Evolutionary conservation across 2,329 filamentous ascomycete species (phyloP).

Genomic region (Fusarium sp.): DNA sequence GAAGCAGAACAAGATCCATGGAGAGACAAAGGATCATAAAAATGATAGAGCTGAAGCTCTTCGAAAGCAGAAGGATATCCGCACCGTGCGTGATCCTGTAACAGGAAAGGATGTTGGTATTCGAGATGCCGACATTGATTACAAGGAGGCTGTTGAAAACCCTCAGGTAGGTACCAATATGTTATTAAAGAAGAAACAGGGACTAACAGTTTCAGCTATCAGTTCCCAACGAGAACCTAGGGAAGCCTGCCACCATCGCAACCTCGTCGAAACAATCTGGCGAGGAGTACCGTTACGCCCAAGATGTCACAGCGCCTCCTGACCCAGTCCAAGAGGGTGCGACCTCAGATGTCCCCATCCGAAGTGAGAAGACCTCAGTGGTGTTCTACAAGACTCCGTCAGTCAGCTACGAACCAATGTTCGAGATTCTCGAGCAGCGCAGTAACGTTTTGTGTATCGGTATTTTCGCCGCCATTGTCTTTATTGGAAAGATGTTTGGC

Average conservation of each 20-base stretch:
- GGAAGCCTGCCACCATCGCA: slow-evolving; percentile 77
- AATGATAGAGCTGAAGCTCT: slow-evolving; percentile 47
- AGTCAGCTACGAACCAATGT: slow-evolving; percentile 91
- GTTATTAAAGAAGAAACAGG: accelerated
- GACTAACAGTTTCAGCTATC: slow-evolving; percentile 63
- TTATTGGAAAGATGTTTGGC: slow-evolving; percentile 84
- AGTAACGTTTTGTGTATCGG: slow-evolving; percentile 77
- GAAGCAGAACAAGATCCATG: slow-evolving; percentile 52
- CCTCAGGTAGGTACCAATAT: slow-evolving; percentile 66
- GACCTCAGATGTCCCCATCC: slow-evolving; percentile 94
- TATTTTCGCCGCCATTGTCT: slow-evolving; percentile 78
- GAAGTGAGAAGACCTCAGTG: slow-evolving; percentile 96
- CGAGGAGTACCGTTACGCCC: slow-evolving; percentile 83
- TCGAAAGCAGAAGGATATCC: slow-evolving; percentile 64
- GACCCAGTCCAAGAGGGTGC: slow-evolving; percentile 84
- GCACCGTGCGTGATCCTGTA: slow-evolving; percentile 85
- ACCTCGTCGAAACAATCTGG: slow-evolving; percentile 78
- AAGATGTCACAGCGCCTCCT: slow-evolving; percentile 91
- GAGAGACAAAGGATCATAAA: slow-evolving; percentile 58
- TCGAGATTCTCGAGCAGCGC: slow-evolving; percentile 77
- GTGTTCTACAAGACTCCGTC: slow-evolving; percentile 95
- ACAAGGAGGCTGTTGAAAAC: slow-evolving; percentile 77
- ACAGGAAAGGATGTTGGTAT: slow-evolving; percentile 89
- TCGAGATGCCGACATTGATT: slow-evolving; percentile 78
- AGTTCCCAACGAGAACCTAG: slow-evolving; percentile 89